Base-by-base conservation (phyloP, 108 stramenopile species). In the Bacterosira constricta region DNA sequence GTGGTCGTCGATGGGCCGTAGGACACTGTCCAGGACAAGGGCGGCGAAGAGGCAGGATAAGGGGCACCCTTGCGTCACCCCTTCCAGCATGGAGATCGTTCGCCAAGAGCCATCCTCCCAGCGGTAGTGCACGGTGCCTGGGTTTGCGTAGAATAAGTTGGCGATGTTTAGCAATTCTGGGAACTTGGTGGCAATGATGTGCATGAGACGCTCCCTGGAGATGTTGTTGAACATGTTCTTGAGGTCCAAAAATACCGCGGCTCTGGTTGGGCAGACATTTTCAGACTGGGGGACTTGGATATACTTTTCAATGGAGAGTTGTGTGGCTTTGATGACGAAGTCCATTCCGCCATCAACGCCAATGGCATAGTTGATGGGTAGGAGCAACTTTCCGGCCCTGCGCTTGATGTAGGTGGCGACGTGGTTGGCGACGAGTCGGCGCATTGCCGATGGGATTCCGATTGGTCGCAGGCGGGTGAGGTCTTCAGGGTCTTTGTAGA, bases 211-310 rank as follows among this genome's bases (percentile, higher is more conserved):
- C 12, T 26, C 45, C 9, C 44, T 20, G 23, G 69, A 69, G 6
- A 73, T 41, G 0, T 25, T 35, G 38, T 73, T 73, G 63, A 64
- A 73, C 53, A 64, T 63, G 38, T 73, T 73, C 17, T 20, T 55
- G 20, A 73, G 27, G 63, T 73, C 71, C 1, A 73, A 23, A 23
- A 37, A 64, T 1, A 73, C 51, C 3, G 63, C 37, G 0, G 63
- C 39, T 20, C 71, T 17, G 4, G 71, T 44, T 0, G 71, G 71
- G 27, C 4, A 10, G 23, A 4, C 7, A 5, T 39, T 0, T 0
- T 41, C 18, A 13, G 9, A 6, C 18, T 73, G 47, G 15, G 49
- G 60, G 2, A 30, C 6, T 7, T 15, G 1, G 50, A 63, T 73
- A 18, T 38, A 73, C 30, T 60, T 59, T 45, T 73, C 63, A 0